A percentile compares a stretch with the other conserved stretches of the same genome.
phyloP scores from a whole-genome alignment of 768 basidiomycete genomes.

The Stropharia rugosoannulata region DNA sequence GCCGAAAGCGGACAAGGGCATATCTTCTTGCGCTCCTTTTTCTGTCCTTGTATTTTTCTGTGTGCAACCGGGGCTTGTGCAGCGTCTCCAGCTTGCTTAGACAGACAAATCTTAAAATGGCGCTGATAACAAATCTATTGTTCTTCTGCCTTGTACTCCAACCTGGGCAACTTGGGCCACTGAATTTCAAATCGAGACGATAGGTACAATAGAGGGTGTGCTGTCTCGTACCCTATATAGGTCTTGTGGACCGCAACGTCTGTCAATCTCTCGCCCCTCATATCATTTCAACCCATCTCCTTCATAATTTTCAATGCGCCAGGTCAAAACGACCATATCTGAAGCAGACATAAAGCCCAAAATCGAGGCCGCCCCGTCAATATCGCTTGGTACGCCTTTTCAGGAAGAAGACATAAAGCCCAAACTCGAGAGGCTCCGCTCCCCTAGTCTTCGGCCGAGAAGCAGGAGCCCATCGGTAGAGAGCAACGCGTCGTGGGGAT shows the following conservation, averaged over 20 bases:
- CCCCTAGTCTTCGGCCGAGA: no score
- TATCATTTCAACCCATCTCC: neutral
- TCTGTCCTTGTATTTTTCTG: neutral
- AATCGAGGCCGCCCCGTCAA: neutral
- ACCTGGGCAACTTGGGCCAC: neutral
- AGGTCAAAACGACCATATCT: no score
- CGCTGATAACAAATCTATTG: neutral
- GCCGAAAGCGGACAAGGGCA: conserved; percentile 18
- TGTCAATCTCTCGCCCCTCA: no score
- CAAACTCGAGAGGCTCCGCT: neutral
- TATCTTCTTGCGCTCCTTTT: neutral
- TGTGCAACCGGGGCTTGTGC: neutral
- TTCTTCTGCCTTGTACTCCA: neutral
- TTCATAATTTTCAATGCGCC: neutral
- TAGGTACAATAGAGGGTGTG: neutral
- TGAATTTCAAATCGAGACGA: neutral
- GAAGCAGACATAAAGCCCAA: no score
- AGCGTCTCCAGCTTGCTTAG: neutral
- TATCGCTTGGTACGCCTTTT: neutral
- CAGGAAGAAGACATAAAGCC: neutral
- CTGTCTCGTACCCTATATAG: neutral
- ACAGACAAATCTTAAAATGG: no score
- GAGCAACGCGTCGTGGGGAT: conserved; percentile 4
- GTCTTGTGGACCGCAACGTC: neutral
- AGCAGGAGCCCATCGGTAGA: neutral